These are phyloP conservation scores for Neoarthrinium moseri DNA, from an alignment of 2,329 filamentous ascomycete species.

Conservation along the genomic window DNA sequence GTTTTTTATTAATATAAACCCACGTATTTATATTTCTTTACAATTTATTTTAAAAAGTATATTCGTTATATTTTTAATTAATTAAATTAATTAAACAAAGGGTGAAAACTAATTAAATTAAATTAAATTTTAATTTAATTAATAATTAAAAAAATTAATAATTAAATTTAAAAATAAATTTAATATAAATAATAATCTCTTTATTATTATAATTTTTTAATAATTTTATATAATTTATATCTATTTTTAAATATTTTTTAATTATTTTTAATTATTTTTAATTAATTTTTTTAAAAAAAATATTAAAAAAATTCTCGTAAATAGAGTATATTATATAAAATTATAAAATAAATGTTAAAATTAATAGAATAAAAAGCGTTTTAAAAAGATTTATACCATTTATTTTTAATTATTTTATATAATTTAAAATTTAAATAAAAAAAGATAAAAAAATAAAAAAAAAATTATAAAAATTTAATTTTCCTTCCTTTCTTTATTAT, in stretches of 20 bases:
- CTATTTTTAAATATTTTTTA: background rate
- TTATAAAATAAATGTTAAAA: background rate
- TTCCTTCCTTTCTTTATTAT: too few relatives aligned
- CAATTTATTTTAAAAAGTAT: too few relatives aligned
- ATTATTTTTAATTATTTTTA: constrained; percentile 5
- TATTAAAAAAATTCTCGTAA: background rate
- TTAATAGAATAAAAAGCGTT: background rate
- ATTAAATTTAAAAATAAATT: background rate
- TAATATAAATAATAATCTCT: constrained; percentile 4
- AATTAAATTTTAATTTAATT: background rate
- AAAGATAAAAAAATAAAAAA: too few relatives aligned
- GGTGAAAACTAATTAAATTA: background rate
- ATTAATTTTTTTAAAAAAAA: background rate
- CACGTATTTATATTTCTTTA: too few relatives aligned
- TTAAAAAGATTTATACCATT: too few relatives aligned
- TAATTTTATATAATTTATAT: background rate
- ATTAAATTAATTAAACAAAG: background rate
- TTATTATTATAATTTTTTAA: constrained; percentile 2
- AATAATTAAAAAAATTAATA: constrained; percentile 5
- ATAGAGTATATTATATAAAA: background rate
- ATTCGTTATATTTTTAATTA: background rate
- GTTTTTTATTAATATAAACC: too few relatives aligned
- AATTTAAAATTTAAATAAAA: background rate
- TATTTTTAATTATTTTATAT: too few relatives aligned
- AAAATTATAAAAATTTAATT: too few relatives aligned